Evolutionary conservation across 805 yeast genomes (phyloP), one percentile per base, ranked within the genome.

Genomic region (Kregervanrija fluxuum): DNA sequence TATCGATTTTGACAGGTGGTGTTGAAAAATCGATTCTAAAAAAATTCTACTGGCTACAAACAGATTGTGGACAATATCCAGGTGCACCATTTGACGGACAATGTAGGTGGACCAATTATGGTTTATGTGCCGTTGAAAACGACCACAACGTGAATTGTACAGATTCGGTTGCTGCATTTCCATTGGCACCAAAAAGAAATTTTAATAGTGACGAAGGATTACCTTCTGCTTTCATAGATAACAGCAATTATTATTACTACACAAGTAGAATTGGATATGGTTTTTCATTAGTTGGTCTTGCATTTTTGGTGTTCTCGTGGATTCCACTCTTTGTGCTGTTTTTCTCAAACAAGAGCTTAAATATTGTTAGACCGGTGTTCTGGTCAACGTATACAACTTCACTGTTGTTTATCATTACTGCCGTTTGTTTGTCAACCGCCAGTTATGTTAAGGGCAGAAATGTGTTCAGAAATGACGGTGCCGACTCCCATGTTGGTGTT

Each of bases 61-160:
- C 88, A 28, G 82, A 80, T 55, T 88, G 96, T 41, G 58, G 75
- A 4, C 65, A 61, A 35, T 75, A 82, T 46, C 44, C 71, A 52
- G 61, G 65, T 37, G 73, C 79, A 2, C 67, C 70, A 45, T 66
- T 73, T 30, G 44, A 54, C 3, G 59, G 64, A 12, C 69, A 87
- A 3, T 51, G 54, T 34, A 79, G 90, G 55, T 90, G 96, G 96
- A 84, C 90, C 10, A 77, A 77, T 64, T 90, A 91, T 75, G 80
- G 82, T 50, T 70, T 73, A 41, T 75, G 81, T 55, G 60, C 54
- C 34, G 57, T 55, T 12, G 60, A 68, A 46, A 71, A 74, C 50
- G 75, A 76, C 44, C 8, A 40, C 2, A 71, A 79, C 62, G 38
- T 53, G 30, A 59, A 70, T 52, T 88, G 88, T 66, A 62, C 78